Evolutionary conservation across 2,329 filamentous ascomycete species (phyloP).

Genomic region (Xylariomycetidae sp.): DNA sequence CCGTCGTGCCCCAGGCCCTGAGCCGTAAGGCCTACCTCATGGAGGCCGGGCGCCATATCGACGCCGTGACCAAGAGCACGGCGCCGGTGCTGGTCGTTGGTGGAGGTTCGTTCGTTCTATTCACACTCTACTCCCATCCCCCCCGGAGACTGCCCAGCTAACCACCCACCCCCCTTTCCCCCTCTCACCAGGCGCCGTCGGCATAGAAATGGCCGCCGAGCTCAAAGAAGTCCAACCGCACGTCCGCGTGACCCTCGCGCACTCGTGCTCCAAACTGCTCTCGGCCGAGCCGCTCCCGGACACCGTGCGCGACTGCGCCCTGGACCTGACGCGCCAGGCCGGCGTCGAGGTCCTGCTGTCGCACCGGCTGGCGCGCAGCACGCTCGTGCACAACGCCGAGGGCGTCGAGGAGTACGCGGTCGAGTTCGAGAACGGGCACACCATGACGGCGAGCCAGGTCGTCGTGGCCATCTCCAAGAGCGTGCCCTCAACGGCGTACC

Average conservation of each 20-base stretch:
- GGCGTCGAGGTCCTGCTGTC: constrained; percentile 63
- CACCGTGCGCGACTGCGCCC: constrained; percentile 60
- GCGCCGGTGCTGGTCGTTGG: constrained; percentile 69
- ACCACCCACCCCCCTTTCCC: not conserved
- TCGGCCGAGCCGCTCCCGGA: constrained; percentile 69
- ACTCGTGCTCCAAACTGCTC: constrained; percentile 65
- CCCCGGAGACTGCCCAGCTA: not conserved
- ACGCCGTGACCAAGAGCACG: constrained; percentile 44
- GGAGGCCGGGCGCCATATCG: constrained; percentile 58
- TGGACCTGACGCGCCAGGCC: constrained; percentile 53
- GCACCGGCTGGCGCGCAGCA: constrained; percentile 49
- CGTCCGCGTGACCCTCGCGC: constrained; percentile 66
- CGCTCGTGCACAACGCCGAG: constrained; percentile 39
- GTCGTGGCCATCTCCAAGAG: constrained; percentile 65
- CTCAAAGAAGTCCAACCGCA: constrained; percentile 63
- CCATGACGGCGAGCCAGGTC: constrained; percentile 58
- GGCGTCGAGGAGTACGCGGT: constrained; percentile 41
- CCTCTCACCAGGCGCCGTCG: constrained; percentile 57
- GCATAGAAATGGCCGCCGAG: constrained; percentile 78
- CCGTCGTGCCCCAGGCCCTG: constrained; percentile 65
- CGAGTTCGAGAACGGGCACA: constrained; percentile 55
- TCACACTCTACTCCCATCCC: constrained; percentile 1
- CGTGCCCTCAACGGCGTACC: constrained; percentile 56
- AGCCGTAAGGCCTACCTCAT: constrained; percentile 58
- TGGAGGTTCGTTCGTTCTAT: constrained; percentile 43